Percentiles rank a stretch among this genome's conserved stretches.
phyloP scores from a whole-genome alignment of 306 rosid genomes.

The Medicago truncatula region DNA sequence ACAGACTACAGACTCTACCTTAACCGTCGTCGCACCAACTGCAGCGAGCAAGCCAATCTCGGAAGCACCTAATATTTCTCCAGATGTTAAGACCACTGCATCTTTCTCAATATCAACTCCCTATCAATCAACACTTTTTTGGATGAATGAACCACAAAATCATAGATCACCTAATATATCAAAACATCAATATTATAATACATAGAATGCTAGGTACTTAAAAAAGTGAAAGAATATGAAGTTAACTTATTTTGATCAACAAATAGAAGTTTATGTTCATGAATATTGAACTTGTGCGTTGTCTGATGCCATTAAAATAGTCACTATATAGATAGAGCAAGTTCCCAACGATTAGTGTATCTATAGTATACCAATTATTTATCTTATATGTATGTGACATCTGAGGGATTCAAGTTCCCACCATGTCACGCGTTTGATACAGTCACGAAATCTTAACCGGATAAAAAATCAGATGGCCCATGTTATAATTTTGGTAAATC shows the following conservation, averaged over 20 bases:
- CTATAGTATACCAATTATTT: no score
- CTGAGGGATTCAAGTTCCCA: no score
- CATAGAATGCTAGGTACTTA: background rate
- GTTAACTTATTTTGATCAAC: background rate
- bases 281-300: background rate
- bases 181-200: background rate
- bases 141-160: slow-evolving; percentile 45
- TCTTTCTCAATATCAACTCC: slow-evolving; percentile 82
- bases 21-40: slow-evolving; percentile 72
- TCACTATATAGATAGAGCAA: background rate
- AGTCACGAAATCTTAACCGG: no score
- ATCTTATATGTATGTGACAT: no score
- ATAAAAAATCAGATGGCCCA: no score
- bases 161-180: slow-evolving; percentile 1
- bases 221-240: background rate
- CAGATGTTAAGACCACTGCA: slow-evolving; percentile 69
- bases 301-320: background rate
- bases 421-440: no score
- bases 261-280: background rate
- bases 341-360: no score
- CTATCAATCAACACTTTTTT: slow-evolving; percentile 49
- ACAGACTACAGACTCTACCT: slow-evolving; percentile 59
- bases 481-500: no score
- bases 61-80: slow-evolving; percentile 82
- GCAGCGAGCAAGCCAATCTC: slow-evolving; percentile 97